phyloP scores from a whole-genome alignment of 331 rosid species.

The Rhamnella rubrinervis region DNA sequence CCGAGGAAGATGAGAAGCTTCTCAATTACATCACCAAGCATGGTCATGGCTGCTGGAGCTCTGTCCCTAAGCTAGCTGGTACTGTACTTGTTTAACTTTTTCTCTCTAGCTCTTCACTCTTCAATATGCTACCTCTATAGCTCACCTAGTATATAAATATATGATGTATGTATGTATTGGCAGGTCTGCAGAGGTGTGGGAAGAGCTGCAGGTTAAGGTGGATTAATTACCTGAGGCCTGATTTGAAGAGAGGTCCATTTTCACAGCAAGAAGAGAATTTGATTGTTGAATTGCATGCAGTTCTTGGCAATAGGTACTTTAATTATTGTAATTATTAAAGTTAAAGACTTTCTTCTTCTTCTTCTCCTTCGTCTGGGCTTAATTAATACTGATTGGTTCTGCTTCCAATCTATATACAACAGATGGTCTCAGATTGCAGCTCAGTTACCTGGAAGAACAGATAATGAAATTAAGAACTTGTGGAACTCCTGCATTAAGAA shows the following conservation, averaged over 20 bases:
- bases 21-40: constrained; percentile 76
- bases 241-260: constrained; percentile 95
- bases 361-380: not conserved
- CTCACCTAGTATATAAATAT: no score
- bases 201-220: constrained; percentile 96
- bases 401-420: constrained; percentile 5
- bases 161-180: not conserved
- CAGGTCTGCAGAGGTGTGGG: constrained; percentile 92
- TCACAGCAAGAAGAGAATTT: constrained; percentile 82
- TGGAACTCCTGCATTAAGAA: constrained; percentile 94
- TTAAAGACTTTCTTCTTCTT: not conserved
- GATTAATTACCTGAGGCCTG: constrained; percentile 94
- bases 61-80: constrained; percentile 94
- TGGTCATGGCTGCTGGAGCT: constrained; percentile 99
- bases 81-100: not conserved
- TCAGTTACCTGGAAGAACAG: constrained; percentile 91
- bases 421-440: constrained; percentile 99
- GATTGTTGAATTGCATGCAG: constrained; percentile 84
- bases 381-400: not conserved
- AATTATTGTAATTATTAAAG: not conserved
- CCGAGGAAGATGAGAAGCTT: constrained; percentile 96
- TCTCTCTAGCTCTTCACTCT: not conserved
- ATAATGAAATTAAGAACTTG: constrained; percentile 84
- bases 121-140: not conserved
- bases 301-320: constrained; percentile 77